Conservation (phyloP, 108 stramenopile genomes). For the Schizochytrium sp. region DNA sequence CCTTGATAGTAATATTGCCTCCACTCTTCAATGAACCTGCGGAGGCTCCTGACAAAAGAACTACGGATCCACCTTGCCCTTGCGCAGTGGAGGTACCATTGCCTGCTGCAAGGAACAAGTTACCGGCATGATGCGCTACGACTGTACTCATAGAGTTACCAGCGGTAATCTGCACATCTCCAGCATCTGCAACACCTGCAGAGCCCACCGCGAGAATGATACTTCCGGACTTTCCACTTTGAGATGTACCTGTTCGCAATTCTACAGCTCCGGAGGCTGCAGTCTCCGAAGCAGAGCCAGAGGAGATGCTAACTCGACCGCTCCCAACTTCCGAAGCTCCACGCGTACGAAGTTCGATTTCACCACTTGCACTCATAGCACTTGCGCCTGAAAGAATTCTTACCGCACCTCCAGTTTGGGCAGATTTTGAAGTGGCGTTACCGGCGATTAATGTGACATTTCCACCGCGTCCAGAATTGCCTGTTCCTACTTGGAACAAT, state of each 20-base stretch:
- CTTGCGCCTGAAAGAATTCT: constrained; percentile 74
- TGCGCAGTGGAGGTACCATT: background rate
- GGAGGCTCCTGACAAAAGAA: background rate
- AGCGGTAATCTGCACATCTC: constrained; percentile 65
- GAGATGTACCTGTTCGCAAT: constrained; percentile 61
- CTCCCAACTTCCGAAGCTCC: background rate
- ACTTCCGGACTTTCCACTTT: constrained; percentile 55
- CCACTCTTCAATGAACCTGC: background rate
- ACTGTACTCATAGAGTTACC: constrained; percentile 61
- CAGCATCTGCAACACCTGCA: constrained; percentile 60
- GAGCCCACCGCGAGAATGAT: constrained; percentile 57
- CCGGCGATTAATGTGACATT: background rate
- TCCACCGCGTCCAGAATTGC: constrained; percentile 4
- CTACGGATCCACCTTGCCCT: background rate
- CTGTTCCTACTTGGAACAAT: background rate
- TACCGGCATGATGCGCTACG: background rate
- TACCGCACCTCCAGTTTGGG: constrained; percentile 66
- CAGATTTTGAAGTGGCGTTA: background rate
- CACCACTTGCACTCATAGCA: constrained; percentile 36
- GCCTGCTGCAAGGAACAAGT: constrained; percentile 8
- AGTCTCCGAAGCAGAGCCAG: constrained; percentile 15
- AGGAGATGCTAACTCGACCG: background rate
- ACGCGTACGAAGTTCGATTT: background rate
- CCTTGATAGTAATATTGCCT: background rate
- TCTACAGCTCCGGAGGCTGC: constrained; percentile 59